A percentile compares a stretch with the other conserved stretches of the same genome.
Conservation (phyloP, 768 basidiomycete genomes). For the Strobilomyces dryophilus region DNA sequence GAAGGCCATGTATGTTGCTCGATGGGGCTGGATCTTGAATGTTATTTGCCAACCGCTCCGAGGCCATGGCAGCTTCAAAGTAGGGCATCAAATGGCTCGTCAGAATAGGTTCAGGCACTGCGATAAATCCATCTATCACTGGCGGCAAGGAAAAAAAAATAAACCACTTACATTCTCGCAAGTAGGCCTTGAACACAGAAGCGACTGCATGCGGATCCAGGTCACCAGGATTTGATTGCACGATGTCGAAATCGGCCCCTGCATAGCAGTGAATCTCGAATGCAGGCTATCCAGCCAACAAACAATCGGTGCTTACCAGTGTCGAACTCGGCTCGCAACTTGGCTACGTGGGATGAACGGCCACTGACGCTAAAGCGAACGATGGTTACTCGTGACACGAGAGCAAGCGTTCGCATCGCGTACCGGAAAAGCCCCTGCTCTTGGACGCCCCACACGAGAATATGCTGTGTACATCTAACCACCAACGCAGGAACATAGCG, state of each 20-base stretch:
- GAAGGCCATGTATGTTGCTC: constrained; percentile 40
- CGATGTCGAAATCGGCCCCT: constrained; percentile 87
- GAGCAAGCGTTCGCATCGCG: constrained; percentile 21
- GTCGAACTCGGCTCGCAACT: constrained; percentile 78
- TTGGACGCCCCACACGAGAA: constrained; percentile 77
- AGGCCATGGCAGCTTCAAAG: constrained; percentile 74
- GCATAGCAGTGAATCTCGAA: constrained; percentile 10
- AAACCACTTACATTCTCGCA: constrained; percentile 78
- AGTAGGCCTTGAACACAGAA: constrained; percentile 86
- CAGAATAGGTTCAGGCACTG: constrained; percentile 86
- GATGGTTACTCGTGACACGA: constrained; percentile 2
- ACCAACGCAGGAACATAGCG: constrained; percentile 70
- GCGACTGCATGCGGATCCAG: constrained; percentile 94
- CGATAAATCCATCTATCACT: constrained; percentile 7
- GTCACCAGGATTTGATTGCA: constrained; percentile 74
- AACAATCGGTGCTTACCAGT: constrained; percentile 43
- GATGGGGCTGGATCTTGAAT: constrained; percentile 30
- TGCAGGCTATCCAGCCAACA: background rate
- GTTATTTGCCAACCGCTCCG: constrained; percentile 40
- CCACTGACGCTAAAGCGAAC: constrained; percentile 63
- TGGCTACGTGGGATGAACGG: constrained; percentile 73
- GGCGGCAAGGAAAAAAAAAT: background rate
- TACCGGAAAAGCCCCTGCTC: constrained; percentile 87
- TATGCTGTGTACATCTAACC: constrained; percentile 77
- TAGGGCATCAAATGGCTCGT: constrained; percentile 65